These are phyloP conservation scores for Lachancea meyersii DNA, from an alignment of 805 yeast genomes.

Conservation along the genomic window DNA sequence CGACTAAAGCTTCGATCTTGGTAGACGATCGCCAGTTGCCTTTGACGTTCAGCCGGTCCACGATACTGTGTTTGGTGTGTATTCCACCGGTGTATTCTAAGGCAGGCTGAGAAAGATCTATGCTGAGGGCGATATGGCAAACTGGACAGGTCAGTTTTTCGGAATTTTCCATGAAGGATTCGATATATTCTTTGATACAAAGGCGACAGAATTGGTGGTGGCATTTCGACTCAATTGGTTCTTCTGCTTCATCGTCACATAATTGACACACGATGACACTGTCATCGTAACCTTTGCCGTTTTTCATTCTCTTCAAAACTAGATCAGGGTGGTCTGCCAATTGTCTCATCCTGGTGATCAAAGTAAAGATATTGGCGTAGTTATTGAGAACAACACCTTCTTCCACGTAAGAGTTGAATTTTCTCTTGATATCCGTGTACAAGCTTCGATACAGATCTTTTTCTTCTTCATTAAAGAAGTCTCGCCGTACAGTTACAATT, in stretches of 20 bases:
- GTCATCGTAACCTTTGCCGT: constrained; percentile 30
- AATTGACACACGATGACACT: constrained; percentile 74
- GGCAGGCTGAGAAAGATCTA: constrained; percentile 83
- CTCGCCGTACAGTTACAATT: constrained; percentile 81
- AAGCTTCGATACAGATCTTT: constrained; percentile 85
- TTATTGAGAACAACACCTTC: constrained; percentile 95
- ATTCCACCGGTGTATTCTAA: constrained; percentile 53
- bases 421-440: constrained; percentile 79
- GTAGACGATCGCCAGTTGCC: constrained; percentile 93
- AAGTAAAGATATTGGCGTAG: constrained; percentile 93
- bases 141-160: constrained; percentile 80
- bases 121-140: constrained; percentile 88
- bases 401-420: constrained; percentile 87
- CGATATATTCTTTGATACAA: constrained; percentile 86
- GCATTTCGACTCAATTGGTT: constrained; percentile 90
- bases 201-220: constrained; percentile 90
- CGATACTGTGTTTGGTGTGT: constrained; percentile 58
- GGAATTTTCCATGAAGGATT: constrained; percentile 60
- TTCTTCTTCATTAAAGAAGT: constrained; percentile 88
- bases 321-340: constrained; percentile 97
- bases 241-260: constrained; percentile 98
- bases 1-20: constrained; percentile 92
- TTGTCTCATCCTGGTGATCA: constrained; percentile 96
- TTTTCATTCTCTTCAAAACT: constrained; percentile 62
- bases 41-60: constrained; percentile 80